A percentile compares a stretch with the other conserved stretches of the same genome.
phyloP scores from a whole-genome alignment of 192 early-diverging fungal species.

The Polychytrium aggregatum region DNA sequence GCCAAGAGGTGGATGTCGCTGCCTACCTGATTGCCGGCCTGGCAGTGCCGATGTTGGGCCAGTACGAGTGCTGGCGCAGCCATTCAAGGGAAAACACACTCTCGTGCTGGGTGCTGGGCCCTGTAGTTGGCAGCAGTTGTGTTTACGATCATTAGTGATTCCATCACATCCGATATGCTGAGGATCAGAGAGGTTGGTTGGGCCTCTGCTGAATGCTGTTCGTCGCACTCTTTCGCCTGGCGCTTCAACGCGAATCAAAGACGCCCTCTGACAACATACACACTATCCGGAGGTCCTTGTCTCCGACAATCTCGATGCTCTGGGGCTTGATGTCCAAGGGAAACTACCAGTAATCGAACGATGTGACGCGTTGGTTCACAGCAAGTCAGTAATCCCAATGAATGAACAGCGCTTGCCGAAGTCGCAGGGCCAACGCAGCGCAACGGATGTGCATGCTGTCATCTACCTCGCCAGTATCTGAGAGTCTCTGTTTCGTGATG shows the following conservation, averaged over 20 bases:
- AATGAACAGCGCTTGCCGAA: no score
- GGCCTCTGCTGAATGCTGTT: slow-evolving; percentile 6
- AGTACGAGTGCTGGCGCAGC: background rate
- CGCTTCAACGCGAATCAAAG: no score
- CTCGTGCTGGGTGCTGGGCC: background rate
- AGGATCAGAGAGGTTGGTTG: background rate
- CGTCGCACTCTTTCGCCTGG: slow-evolving; percentile 44
- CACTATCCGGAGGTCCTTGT: slow-evolving; percentile 13
- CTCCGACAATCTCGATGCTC: slow-evolving; percentile 17
- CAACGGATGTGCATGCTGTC: background rate
- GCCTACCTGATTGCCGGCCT: background rate
- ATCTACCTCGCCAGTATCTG: slow-evolving; percentile 49
- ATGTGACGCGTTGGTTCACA: no score
- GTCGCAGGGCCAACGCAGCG: background rate
- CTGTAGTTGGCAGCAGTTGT: no score
- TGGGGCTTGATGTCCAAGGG: slow-evolving; percentile 44
- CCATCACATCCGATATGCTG: background rate
- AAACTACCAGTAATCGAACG: slow-evolving; percentile 31
- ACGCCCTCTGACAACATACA: no score
- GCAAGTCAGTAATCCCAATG: no score
- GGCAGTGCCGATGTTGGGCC: background rate
- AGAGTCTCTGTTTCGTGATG: slow-evolving; percentile 62
- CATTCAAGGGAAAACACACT: background rate
- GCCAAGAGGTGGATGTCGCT: slow-evolving; percentile 7
- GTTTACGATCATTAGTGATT: background rate